Evolutionary conservation across 768 basidiomycete species (phyloP).

Genomic region (Tremella mesenterica): DNA sequence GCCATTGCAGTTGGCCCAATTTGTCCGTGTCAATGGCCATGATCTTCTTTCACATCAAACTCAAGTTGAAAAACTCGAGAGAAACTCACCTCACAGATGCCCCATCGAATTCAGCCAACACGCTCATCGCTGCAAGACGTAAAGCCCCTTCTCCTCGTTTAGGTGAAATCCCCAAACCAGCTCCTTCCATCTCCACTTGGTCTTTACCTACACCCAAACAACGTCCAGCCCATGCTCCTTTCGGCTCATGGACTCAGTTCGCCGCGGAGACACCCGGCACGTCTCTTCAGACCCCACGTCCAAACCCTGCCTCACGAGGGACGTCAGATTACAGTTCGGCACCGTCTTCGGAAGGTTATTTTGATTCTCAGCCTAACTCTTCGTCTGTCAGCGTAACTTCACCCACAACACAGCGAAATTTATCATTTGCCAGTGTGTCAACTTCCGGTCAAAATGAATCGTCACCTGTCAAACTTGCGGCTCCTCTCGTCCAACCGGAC

Average conservation of each 20-base stretch:
- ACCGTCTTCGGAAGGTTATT: slow-evolving; percentile 1
- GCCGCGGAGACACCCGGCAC: slow-evolving; percentile 17
- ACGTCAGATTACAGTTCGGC: background rate
- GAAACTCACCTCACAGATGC: background rate
- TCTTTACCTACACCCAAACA: slow-evolving; percentile 27
- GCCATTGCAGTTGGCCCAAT: no score
- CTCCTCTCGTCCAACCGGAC: no score
- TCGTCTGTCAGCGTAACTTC: slow-evolving; percentile 1
- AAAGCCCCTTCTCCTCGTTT: background rate
- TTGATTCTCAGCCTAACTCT: slow-evolving; percentile 15
- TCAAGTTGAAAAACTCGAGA: no score
- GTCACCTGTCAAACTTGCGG: no score
- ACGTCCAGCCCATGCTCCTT: background rate
- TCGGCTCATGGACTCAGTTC: slow-evolving; percentile 28
- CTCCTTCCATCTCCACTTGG: slow-evolving; percentile 19
- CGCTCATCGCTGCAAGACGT: background rate
- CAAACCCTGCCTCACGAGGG: background rate
- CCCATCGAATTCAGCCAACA: no score
- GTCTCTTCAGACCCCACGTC: slow-evolving; percentile 5
- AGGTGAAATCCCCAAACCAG: background rate
- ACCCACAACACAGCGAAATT: background rate
- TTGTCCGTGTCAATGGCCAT: no score
- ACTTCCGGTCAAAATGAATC: no score
- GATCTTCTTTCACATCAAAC: no score
- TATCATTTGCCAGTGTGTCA: no score